Evolutionary conservation across 768 basidiomycete species (phyloP).

Genomic region (Hygrocybe coccinea): DNA sequence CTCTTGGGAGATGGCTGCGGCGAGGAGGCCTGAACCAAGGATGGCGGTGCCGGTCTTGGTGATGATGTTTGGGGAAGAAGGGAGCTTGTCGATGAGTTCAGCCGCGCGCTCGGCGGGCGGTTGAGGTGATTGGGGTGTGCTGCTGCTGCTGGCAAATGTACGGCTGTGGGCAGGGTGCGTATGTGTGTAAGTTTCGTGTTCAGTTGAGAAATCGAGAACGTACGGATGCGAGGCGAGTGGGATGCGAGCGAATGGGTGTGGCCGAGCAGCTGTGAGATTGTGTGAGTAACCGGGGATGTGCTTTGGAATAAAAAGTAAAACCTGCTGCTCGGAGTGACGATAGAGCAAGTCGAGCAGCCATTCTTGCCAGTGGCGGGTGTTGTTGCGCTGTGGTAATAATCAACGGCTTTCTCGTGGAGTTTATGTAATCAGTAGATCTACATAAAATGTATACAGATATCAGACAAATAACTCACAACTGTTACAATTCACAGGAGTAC

Average conservation of each 20-base stretch:
- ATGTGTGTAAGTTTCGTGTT: not conserved
- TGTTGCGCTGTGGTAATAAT: too few species aligned
- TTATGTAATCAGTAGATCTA: too few species aligned
- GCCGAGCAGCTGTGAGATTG: too few species aligned
- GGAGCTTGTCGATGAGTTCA: slow-evolving; percentile 83
- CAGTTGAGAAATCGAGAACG: not conserved
- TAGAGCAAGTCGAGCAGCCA: not conserved
- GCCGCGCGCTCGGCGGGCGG: slow-evolving; percentile 84
- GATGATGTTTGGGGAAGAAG: slow-evolving; percentile 79
- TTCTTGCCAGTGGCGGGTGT: not conserved
- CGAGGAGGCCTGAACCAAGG: slow-evolving; percentile 82
- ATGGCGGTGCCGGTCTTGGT: slow-evolving; percentile 94
- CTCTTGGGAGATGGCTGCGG: slow-evolving; percentile 93
- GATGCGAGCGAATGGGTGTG: too few species aligned
- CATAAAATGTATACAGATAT: too few species aligned
- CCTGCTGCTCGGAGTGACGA: too few species aligned
- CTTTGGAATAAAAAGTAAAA: too few species aligned
- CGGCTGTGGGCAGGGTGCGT: slow-evolving; percentile 42
- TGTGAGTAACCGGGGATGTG: too few species aligned
- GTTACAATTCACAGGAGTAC: too few species aligned
- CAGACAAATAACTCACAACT: too few species aligned
- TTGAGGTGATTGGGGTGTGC: slow-evolving; percentile 55
- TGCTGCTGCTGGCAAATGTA: slow-evolving; percentile 60
- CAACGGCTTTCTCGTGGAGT: too few species aligned
- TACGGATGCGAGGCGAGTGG: slow-evolving; percentile 2